Evolutionary conservation across 2,329 filamentous ascomycete genomes (phyloP).

Genomic region (Massarina eburnea): DNA sequence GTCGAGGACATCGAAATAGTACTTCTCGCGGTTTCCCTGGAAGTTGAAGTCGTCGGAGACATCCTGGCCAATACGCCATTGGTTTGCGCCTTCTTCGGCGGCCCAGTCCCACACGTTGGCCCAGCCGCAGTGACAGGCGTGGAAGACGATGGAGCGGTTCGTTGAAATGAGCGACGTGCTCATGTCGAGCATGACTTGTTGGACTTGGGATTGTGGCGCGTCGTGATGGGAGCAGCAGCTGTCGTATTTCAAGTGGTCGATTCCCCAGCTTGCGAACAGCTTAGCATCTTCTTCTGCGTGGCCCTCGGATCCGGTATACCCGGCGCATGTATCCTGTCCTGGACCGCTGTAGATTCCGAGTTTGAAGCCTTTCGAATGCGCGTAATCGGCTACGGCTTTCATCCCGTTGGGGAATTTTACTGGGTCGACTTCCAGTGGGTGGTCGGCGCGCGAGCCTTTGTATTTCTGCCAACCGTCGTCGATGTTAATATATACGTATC

Average conservation of each 20-base stretch:
- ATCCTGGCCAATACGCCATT: conserved; percentile 33
- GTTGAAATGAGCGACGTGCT: conserved; percentile 17
- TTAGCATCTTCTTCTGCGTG: conserved; percentile 25
- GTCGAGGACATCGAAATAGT: conserved; percentile 46
- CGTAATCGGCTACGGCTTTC: conserved; percentile 37
- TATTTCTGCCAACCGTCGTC: conserved; percentile 43
- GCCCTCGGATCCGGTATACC: conserved; percentile 21
- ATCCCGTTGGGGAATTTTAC: conserved; percentile 44
- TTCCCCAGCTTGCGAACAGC: conserved; percentile 26
- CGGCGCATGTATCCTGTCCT: conserved; percentile 23
- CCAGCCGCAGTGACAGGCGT: conserved; percentile 29
- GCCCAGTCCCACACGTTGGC: conserved; percentile 26
- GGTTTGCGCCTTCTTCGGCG: conserved; percentile 22
- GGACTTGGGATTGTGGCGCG: conserved; percentile 20
- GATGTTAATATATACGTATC: conserved; percentile 27
- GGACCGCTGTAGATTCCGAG: conserved; percentile 46
- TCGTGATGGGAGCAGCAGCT: conserved; percentile 21
- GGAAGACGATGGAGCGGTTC: conserved; percentile 23
- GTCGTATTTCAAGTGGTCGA: conserved; percentile 30
- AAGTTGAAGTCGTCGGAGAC: conserved; percentile 39
- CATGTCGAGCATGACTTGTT: conserved; percentile 28
- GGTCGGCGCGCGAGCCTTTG: conserved; percentile 23
- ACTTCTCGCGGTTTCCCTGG: conserved; percentile 33
- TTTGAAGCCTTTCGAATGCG: conserved; percentile 42
- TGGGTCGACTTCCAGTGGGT: conserved; percentile 32